Evolutionary conservation across 345 rosid species (phyloP), one percentile per base, ranked within the genome.

Genomic region (Bruguiera sexangula): DNA sequence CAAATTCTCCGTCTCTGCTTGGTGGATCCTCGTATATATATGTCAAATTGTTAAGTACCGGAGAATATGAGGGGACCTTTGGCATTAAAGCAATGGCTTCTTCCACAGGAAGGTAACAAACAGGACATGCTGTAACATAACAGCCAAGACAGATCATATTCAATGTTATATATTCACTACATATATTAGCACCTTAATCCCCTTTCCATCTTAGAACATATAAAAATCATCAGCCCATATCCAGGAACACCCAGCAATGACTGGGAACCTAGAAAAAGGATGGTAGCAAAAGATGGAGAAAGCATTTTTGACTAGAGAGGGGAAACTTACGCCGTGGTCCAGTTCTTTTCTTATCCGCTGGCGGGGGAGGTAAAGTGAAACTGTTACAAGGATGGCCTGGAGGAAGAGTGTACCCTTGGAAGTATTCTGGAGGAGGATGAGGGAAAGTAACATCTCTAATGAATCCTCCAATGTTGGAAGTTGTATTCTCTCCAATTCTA

Each of bases 31-130:
- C 97, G 63, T 76, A 74, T 60, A 96, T 77, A 69, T 92, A 96
- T 8, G 91, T 83, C 75, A 96, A 82, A 73, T 82, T 76, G 79
- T 89, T 87, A 67, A 95, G 75, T 63, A 87, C 84, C 2, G 97
- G 98, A 48, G 97, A 90, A 79, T 79, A 87, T 60, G 98, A 92
- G 26, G 99, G 88, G 60, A 81, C 83, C 71, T 72, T 84, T 46
- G 99, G 99, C 96, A 90, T 92, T 72, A 86, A 79, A n/a, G 87
- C 90, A 81, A 89, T 66, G 62, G 99, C 99, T 78, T 96, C 98
- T 78, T 92, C 89, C 59, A 96, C 93, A 1, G 93, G 91, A 75
- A 96, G 93, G 84, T 96, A 96, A 78, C 99, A 96, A 13, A 96
- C 99, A 1, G 95, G 96, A 81, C 99, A 96, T 60, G 99, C 99